Conservation (phyloP, 768 basidiomycete species). For the Mycena latifolia region DNA sequence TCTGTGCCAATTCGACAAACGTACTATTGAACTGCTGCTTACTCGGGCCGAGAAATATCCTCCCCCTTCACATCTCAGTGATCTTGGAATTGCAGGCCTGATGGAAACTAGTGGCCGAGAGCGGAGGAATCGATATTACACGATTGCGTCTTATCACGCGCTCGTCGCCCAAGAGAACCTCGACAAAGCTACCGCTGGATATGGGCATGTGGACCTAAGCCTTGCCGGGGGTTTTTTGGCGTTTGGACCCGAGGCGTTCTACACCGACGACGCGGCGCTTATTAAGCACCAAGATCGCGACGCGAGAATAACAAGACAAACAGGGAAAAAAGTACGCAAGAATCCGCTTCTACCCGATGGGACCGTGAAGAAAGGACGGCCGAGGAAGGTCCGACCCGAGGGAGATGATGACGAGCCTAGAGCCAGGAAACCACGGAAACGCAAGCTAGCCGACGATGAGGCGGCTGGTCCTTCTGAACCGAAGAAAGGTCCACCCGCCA, state of each 20-base stretch:
- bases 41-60: constrained; percentile 72
- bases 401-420: constrained; percentile 37
- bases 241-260: constrained; percentile 66
- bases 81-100: constrained; percentile 75
- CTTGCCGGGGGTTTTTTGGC: constrained; percentile 67
- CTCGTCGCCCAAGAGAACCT: constrained; percentile 77
- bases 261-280: constrained; percentile 56
- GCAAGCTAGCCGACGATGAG: constrained; percentile 36
- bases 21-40: constrained; percentile 87
- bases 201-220: constrained; percentile 60
- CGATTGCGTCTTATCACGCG: constrained; percentile 73
- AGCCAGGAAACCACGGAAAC: constrained; percentile 41
- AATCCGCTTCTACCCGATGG: constrained; percentile 66
- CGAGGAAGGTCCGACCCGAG: constrained; percentile 55
- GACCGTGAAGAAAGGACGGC: constrained; percentile 68
- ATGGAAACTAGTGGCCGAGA: constrained; percentile 90
- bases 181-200: constrained; percentile 60
- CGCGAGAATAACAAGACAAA: constrained; percentile 24
- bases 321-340: constrained; percentile 54
- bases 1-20: constrained; percentile 80
- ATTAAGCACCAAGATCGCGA: constrained; percentile 58
- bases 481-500: constrained; percentile 34
- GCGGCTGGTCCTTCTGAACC: constrained; percentile 22
- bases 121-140: constrained; percentile 88
- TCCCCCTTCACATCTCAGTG: constrained; percentile 79